Percentiles rank a stretch among this genome's conserved stretches.
These are phyloP conservation scores for Quaeritorhiza haematococci DNA, from an alignment of 371 early-diverging fungal genomes.

Conservation along the genomic window DNA sequence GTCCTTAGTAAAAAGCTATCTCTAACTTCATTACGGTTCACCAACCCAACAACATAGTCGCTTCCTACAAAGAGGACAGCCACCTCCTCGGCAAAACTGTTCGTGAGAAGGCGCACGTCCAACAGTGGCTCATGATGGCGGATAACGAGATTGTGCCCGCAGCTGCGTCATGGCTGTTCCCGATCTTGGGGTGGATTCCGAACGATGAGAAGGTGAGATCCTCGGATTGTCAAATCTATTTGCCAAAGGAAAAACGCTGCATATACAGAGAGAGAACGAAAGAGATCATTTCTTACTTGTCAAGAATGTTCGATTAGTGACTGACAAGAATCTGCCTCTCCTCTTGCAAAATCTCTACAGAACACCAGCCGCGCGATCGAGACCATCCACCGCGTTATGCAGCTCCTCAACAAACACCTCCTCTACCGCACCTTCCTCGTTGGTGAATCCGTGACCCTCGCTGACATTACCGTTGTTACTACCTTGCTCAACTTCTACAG, in stretches of 20 bases:
- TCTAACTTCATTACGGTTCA: no score
- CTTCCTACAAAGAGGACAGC: slow-evolving; percentile 43
- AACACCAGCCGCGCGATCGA: no score
- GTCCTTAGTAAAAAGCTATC: slow-evolving; percentile 15
- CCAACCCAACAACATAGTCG: no score
- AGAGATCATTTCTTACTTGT: no score
- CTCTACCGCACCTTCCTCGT: slow-evolving; percentile 76
- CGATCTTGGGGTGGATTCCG: slow-evolving; percentile 49
- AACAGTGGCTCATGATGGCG: slow-evolving; percentile 63
- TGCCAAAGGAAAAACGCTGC: no score
- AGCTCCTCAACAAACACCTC: slow-evolving; percentile 59
- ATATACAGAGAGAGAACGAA: no score
- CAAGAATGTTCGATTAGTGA: no score
- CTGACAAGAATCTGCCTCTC: no score
- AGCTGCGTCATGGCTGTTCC: slow-evolving; percentile 43
- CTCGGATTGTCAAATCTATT: no score
- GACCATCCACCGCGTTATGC: slow-evolving; percentile 48
- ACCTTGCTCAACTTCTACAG: slow-evolving; percentile 46
- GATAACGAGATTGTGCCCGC: slow-evolving; percentile 50
- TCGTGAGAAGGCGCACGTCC: slow-evolving; percentile 62
- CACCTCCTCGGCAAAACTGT: slow-evolving; percentile 49
- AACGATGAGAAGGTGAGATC: slow-evolving; percentile 18
- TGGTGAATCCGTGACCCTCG: slow-evolving; percentile 74
- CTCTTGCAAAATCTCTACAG: no score
- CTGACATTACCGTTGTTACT: slow-evolving; percentile 64